Percentiles rank a stretch among this genome's conserved stretches.
These are phyloP conservation scores for Vitis vinifera DNA, from an alignment of 164 flowering plant genomes.

Conservation along the genomic window DNA sequence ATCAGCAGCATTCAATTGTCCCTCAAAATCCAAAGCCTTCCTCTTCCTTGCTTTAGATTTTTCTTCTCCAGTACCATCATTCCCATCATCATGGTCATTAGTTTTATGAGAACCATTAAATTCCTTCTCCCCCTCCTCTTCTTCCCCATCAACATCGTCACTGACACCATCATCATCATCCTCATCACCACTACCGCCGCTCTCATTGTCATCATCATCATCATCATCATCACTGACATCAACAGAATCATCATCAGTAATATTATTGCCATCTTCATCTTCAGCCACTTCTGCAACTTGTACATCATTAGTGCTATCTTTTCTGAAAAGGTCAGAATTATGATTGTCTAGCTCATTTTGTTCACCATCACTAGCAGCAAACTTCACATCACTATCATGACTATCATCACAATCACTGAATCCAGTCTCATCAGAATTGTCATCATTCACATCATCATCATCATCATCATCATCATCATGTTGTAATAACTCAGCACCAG, in stretches of 20 bases:
- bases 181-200: constrained; percentile 1
- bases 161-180: constrained; percentile 17
- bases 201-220: constrained; percentile 22
- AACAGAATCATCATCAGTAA: constrained; percentile 10
- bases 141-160: constrained; percentile 22
- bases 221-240: constrained; percentile 16
- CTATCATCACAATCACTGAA: constrained; percentile 18
- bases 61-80: constrained; percentile 10
- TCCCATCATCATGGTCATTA: constrained; percentile 6
- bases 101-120: not conserved
- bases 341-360: constrained; percentile 7
- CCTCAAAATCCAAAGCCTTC: constrained; percentile 61
- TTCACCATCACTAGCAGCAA: constrained; percentile 26
- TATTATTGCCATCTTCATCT: constrained; percentile 14
- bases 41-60: constrained; percentile 50
- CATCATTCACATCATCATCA: not conserved
- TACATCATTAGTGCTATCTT: constrained; percentile 11
- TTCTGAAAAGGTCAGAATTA: constrained; percentile 2
- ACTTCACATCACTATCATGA: constrained; percentile 25
- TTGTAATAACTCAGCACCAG: constrained; percentile 70
- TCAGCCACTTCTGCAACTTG: constrained; percentile 10
- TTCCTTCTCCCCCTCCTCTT: constrained; percentile 19
- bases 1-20: constrained; percentile 51
- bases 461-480: constrained; percentile 23
- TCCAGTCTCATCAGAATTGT: constrained; percentile 15